A percentile compares a stretch with the other conserved stretches of the same genome.
Evolutionary conservation across 2,329 filamentous ascomycete genomes (phyloP).

Genomic region (Claviceps pazoutovae): DNA sequence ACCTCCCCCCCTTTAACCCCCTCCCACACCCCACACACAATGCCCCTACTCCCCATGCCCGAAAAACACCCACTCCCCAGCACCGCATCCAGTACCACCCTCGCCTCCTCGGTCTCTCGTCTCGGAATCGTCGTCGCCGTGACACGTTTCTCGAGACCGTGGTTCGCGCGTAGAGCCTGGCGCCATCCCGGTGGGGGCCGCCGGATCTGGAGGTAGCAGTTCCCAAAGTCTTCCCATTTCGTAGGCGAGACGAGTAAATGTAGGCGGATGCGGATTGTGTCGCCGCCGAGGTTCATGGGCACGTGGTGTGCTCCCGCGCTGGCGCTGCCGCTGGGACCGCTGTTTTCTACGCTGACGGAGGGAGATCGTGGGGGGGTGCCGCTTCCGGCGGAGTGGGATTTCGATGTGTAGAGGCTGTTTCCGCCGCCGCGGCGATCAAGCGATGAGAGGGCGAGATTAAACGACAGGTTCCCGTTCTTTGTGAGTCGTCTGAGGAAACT

Average conservation of each 20-base stretch:
- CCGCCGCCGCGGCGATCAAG: constrained; percentile 27
- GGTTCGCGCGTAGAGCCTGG: constrained; percentile 44
- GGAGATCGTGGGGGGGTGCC: constrained; percentile 39
- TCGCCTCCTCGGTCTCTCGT: constrained; percentile 39
- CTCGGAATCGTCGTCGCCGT: constrained; percentile 60
- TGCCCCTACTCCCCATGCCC: constrained; percentile 67
- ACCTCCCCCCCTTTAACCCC: constrained; percentile 51
- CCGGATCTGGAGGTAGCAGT: constrained; percentile 70
- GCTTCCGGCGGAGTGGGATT: constrained; percentile 34
- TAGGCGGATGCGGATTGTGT: constrained; percentile 70
- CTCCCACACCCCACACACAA: constrained; percentile 81
- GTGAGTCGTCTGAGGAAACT: constrained; percentile 73
- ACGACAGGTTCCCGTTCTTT: constrained; percentile 52
- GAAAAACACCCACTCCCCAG: constrained; percentile 76
- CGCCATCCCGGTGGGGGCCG: constrained; percentile 51
- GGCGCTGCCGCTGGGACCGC: constrained; percentile 16
- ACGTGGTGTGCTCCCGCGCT: constrained; percentile 23
- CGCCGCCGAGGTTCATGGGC: constrained; percentile 44
- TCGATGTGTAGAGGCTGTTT: constrained; percentile 48
- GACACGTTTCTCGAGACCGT: constrained; percentile 71
- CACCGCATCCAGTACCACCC: constrained; percentile 67
- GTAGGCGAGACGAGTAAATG: constrained; percentile 63
- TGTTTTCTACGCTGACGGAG: constrained; percentile 40
- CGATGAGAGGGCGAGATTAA: constrained; percentile 65
- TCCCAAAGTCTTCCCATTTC: constrained; percentile 87